A percentile compares a stretch with the other conserved stretches of the same genome.
Conservation (phyloP, 257 asterid species). For the Paulownia fortunei region DNA sequence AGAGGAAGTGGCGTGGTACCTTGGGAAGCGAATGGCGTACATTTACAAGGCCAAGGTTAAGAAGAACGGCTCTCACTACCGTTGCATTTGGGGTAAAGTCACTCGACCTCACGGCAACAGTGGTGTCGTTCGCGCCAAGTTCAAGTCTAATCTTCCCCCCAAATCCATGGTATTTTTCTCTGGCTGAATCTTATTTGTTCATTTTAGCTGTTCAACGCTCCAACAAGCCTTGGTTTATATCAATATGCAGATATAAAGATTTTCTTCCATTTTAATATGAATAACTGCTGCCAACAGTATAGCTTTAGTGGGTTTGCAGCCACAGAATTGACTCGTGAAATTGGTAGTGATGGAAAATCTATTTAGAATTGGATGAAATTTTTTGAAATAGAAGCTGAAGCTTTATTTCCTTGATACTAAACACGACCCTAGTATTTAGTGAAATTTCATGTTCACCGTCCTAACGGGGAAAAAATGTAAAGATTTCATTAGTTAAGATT, state of each 20-base stretch:
- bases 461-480: background rate
- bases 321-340: background rate
- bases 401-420: background rate
- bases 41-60: constrained; percentile 91
- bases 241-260: background rate
- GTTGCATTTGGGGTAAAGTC: constrained; percentile 95
- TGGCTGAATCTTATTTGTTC: background rate
- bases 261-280: background rate
- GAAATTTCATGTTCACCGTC: background rate
- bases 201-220: background rate
- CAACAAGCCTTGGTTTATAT: background rate
- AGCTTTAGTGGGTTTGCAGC: background rate
- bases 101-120: constrained; percentile 89
- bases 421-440: background rate
- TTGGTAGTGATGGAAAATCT: background rate
- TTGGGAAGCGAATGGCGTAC: constrained; percentile 83
- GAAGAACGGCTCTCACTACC: constrained; percentile 82
- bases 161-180: constrained; percentile 60
- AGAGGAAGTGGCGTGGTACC: constrained; percentile 90
- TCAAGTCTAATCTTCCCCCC: constrained; percentile 80
- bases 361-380: background rate
- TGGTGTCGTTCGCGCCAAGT: constrained; percentile 82
- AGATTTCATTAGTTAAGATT: background rate
- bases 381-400: background rate
- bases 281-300: background rate